Base-by-base conservation (phyloP, 148 eudicot genomes). In the Gaultheria prostrata region DNA sequence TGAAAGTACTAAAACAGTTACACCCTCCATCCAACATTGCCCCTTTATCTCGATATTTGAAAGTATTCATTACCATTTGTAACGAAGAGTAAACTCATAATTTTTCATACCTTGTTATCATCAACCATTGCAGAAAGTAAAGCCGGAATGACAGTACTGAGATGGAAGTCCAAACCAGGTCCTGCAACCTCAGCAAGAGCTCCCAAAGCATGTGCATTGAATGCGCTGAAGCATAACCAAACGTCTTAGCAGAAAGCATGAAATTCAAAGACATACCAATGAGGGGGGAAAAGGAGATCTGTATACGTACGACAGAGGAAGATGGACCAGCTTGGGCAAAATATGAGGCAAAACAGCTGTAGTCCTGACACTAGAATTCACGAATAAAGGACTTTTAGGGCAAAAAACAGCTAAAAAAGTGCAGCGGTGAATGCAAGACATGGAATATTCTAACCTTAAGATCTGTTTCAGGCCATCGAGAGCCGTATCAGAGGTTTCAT, bases 161-260 rank as follows among this genome's bases (percentile, higher is more conserved):
- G 98, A 80, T 97, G 99, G 84, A 87, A 88, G 84, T 92, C 90
- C 76, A 97, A 92, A 87, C 99, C 94, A 85, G 99, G 86, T 30
- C 99, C 99, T 24, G 99, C 99, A 86, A 97, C 99, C 84, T 94
- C 99, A 79, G 99, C 99, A 80, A 97, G 83, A 85, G 99, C 99
- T 86, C 98, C 99, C 84, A 97, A 88, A 86, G 99, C 99, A 89
- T 97, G 99, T 43, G 98, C 99, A 89, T 97, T 97, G 88, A 97
- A 93, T 82, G 95, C 98, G 84, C 99, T 97, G n/a, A 84, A 72
- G 45, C 81, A 85, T 74, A 71, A 75, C 72, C 51, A 84, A 71
- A 80, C 21, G 79, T 26, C 57, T 80, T 54, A 48, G 50, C 33
- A 4, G 24, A 74, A 51, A 49, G 21, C 32, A 79, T 14, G 56